Evolutionary conservation across 768 basidiomycete species (phyloP), one percentile per base, ranked within the genome.

Genomic region (Kwoniella newhampshirensis): DNA sequence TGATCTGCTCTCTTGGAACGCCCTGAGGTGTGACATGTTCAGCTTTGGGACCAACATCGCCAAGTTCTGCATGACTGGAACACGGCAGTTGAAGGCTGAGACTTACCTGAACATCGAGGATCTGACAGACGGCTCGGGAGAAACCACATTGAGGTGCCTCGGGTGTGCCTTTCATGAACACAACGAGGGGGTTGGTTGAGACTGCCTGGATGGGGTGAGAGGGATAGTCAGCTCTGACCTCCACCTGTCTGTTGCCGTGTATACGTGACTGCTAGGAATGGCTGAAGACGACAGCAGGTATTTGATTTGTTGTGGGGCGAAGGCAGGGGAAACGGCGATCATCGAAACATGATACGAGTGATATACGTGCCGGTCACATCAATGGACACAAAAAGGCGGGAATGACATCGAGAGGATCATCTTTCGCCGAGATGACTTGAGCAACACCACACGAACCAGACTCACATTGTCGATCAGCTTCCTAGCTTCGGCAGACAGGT

Each of bases 111-210:
- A 80, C 77, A 49, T 90, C 89, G 48, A 99, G 81, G 44, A 97
- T 85, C 75, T 97, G 93, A 27, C 91, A 83, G 0, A 87, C 91
- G 0, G 94, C 94, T 48, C 94, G 83, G 17, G 92, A 96, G 82
- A 98, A 99, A 12, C 94, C 94, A 60, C 94, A 98, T 67, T 91
- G 86, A 1, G 94, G 94, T 5, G 80, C 73, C 21, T 85, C 81
- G 0, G 89, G 91, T 15, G 87, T 91, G 9, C 96, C 96, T 75
- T 99, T 99, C 94, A 99, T 98, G 80, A 99, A 98, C 4, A 98
- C 80, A 1, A 99, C 96, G 5, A 98, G 82, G 0, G 92, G 92
- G 41, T 83, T 84, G 1, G 82, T 78, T 7, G 81, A 77, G 25
- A 98, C 82, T 2, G 92, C 91, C 64, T 84, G 63, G 3, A n/a